Percentiles rank a stretch among this genome's conserved stretches.
phyloP scores from a whole-genome alignment of 768 basidiomycete genomes.

The Boletellus emodensis region DNA sequence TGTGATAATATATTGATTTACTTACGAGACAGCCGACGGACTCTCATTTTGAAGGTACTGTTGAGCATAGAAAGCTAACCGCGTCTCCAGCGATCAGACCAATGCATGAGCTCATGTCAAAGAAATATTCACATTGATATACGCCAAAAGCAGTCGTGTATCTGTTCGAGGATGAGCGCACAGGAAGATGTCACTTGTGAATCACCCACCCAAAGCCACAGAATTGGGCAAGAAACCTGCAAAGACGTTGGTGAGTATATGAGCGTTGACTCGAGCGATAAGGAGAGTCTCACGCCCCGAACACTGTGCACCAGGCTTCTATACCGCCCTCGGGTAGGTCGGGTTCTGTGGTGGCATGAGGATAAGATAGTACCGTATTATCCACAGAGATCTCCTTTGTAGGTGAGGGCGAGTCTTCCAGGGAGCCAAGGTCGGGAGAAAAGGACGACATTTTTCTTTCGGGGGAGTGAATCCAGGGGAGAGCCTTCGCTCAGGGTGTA shows the following conservation, averaged over 20 bases:
- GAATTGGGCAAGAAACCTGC: slow-evolving; percentile 26
- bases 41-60: slow-evolving; percentile 20
- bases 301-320: slow-evolving; percentile 25
- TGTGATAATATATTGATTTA: neutral
- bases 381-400: neutral
- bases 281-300: slow-evolving; percentile 20
- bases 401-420: neutral
- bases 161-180: neutral
- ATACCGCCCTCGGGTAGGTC: slow-evolving; percentile 16
- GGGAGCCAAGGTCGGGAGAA: neutral
- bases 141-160: slow-evolving; percentile 25
- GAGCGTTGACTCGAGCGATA: neutral
- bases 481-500: neutral
- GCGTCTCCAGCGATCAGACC: neutral
- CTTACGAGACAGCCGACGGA: slow-evolving; percentile 24
- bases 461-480: neutral
- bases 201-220: slow-evolving; percentile 24
- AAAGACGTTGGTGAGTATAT: neutral
- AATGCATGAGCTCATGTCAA: neutral
- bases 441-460: slow-evolving; percentile 1
- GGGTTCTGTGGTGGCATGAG: neutral
- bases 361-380: neutral
- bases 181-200: neutral
- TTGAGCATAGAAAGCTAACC: slow-evolving; percentile 21
- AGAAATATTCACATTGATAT: slow-evolving; percentile 20